Evolutionary conservation across 1,139 yeast species (phyloP).

Genomic region (Debaryomycetaceae sp.): DNA sequence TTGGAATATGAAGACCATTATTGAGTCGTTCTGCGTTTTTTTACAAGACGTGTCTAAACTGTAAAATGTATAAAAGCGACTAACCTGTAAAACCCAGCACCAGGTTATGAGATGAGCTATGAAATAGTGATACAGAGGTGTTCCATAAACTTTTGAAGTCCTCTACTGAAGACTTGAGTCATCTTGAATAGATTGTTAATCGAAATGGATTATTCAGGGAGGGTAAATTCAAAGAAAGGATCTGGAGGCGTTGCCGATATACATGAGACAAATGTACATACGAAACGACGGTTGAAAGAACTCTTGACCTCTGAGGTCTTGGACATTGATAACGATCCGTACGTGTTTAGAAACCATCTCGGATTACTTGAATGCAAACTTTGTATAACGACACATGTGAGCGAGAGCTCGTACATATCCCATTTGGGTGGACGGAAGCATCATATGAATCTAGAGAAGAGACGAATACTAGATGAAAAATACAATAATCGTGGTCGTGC

Average conservation of each 20-base stretch:
- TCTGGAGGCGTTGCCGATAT: conserved; percentile 75
- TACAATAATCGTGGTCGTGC: conserved; percentile 16
- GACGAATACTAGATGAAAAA: conserved; percentile 47
- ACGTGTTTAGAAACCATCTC: conserved; percentile 67
- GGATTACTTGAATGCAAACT: conserved; percentile 75
- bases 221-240: conserved; percentile 45
- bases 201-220: conserved; percentile 42
- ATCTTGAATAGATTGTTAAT: too few relatives aligned
- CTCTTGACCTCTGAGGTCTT: conserved; percentile 58
- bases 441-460: conserved; percentile 59
- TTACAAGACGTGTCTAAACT: conserved; percentile 9
- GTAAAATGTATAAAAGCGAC: conserved; percentile 1
- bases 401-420: conserved; percentile 72
- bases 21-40: background rate
- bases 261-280: conserved; percentile 62
- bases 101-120: background rate
- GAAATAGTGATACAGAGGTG: background rate
- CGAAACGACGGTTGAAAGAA: conserved; percentile 61
- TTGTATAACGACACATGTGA: conserved; percentile 71
- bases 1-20: too few relatives aligned
- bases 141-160: too few relatives aligned
- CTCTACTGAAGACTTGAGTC: too few relatives aligned
- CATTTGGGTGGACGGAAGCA: conserved; percentile 82
- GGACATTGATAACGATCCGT: conserved; percentile 73
- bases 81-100: conserved; percentile 5